Evolutionary conservation across 2,329 filamentous ascomycete genomes (phyloP).

Genomic region (Trichoderma sp.): DNA sequence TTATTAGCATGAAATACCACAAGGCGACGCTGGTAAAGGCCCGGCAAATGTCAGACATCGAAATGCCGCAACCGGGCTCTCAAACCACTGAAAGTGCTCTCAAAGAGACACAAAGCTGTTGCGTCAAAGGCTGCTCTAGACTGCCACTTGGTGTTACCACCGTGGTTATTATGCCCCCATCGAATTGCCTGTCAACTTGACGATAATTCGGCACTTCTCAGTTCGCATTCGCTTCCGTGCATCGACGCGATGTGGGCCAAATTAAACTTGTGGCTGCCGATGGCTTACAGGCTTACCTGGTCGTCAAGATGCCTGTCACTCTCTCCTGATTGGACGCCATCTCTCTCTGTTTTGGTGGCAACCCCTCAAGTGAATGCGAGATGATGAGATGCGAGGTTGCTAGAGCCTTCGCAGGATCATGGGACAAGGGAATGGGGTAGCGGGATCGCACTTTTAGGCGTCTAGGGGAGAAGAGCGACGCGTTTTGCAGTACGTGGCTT

Average conservation of each 20-base stretch:
- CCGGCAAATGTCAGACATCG: neutral
- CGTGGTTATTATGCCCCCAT: neutral
- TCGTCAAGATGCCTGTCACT: neutral
- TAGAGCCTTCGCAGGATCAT: neutral
- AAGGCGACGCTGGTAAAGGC: neutral
- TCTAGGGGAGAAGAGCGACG: neutral
- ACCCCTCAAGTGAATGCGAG: neutral
- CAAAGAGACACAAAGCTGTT: neutral
- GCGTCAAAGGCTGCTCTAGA: neutral
- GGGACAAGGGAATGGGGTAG: neutral
- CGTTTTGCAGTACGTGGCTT: neutral
- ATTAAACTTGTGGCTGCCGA: neutral
- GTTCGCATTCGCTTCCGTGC: conserved; percentile 16
- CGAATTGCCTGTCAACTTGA: neutral
- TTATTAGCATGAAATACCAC: neutral
- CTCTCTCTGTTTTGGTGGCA: neutral
- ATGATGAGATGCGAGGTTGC: neutral
- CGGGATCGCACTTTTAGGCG: neutral
- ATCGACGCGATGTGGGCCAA: conserved; percentile 7
- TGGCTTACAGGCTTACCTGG: neutral
- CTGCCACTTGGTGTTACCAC: neutral
- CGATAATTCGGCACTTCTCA: neutral
- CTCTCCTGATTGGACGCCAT: neutral
- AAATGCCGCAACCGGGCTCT: neutral
- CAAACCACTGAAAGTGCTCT: neutral